Evolutionary conservation across 257 asterid genomes (phyloP), one percentile per base, ranked within the genome.

Genomic region (Asclepias syriaca): DNA sequence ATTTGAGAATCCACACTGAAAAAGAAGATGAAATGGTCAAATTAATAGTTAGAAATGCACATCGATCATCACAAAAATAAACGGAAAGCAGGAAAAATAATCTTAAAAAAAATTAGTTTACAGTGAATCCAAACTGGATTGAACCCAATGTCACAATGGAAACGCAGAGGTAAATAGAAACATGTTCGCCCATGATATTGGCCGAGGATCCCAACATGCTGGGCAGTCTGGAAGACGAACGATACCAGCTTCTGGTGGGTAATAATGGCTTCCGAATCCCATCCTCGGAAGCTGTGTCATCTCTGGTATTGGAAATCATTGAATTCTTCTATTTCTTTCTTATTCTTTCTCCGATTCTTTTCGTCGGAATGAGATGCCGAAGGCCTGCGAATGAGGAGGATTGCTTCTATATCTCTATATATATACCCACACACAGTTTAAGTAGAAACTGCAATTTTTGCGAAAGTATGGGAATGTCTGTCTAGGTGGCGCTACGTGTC

Each of bases 231-330:
- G 90, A 82, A 14, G 88, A 84, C 89, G 87, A 79, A 14, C 93
- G 85, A 74, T 92, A 92, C 98, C 98, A 92, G 78, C 98, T 92
- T 27, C 96, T 96, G 0, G 96, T 92, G 74, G 90, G 96, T 74
- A 92, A 65, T 51, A 92, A 77, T 65, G 98, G 98, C 96, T 82
- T 90, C 21, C 92, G 89, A 60, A 85, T 78, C 83, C 91, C 98
- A 82, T 92, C 98, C 45, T 92, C 98, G 55, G 69, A 72, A 69
- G 69, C 66, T 3, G 76, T 68, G 59, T 79, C 82, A 1, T 82
- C 86, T 56, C 82, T 68, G 80, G 32, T 39, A 73, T 79, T 76
- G 78, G 66, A 61, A 34, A 43, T 34, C 86, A 82, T 91, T 82
- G 65, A 77, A 48, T 77, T 72, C 56, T 4, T 21, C 49, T 34